These are phyloP conservation scores for Pseudoneurospora amorphoporcata DNA, from an alignment of 495 filamentous ascomycete species.

Conservation along the genomic window DNA sequence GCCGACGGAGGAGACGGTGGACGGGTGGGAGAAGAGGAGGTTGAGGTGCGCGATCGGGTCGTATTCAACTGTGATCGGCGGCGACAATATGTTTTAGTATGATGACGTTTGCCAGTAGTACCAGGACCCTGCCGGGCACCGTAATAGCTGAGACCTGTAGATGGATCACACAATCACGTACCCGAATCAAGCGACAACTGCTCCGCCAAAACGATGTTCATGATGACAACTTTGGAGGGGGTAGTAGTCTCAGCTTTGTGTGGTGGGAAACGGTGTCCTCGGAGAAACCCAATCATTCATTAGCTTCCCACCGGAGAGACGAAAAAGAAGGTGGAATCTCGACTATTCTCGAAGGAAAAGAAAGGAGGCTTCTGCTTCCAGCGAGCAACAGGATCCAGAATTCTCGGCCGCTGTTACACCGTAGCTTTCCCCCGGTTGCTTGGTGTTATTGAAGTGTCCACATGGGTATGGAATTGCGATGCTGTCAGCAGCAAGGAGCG, in stretches of 20 bases:
- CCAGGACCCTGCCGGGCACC: not conserved
- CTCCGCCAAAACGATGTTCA: conserved; percentile 35
- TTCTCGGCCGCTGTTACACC: not conserved
- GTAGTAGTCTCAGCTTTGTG: not conserved
- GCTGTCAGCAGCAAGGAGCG: not conserved
- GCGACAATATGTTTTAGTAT: conserved; percentile 12
- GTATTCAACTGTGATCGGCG: conserved; percentile 60
- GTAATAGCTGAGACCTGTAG: not conserved
- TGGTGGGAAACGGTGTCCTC: not conserved
- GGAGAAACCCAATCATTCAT: not conserved
- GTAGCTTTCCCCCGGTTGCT: not conserved
- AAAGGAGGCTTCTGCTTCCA: not conserved
- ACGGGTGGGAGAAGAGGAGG: conserved; percentile 83
- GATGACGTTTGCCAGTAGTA: not conserved
- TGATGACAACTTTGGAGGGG: conserved; percentile 10
- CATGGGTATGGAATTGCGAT: not conserved
- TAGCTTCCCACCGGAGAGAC: not conserved
- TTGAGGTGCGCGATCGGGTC: conserved; percentile 92
- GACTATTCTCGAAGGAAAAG: not conserved
- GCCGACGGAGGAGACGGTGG: conserved; percentile 68
- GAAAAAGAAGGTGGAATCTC: not conserved
- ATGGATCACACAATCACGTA: conserved; percentile 13
- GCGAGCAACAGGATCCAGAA: not conserved
- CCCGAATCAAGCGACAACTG: conserved; percentile 41
- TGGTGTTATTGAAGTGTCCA: not conserved